Percentiles rank a stretch among this genome's conserved stretches.
Evolutionary conservation across 2,329 filamentous ascomycete species (phyloP).

Genomic region (Penicillium sp.): DNA sequence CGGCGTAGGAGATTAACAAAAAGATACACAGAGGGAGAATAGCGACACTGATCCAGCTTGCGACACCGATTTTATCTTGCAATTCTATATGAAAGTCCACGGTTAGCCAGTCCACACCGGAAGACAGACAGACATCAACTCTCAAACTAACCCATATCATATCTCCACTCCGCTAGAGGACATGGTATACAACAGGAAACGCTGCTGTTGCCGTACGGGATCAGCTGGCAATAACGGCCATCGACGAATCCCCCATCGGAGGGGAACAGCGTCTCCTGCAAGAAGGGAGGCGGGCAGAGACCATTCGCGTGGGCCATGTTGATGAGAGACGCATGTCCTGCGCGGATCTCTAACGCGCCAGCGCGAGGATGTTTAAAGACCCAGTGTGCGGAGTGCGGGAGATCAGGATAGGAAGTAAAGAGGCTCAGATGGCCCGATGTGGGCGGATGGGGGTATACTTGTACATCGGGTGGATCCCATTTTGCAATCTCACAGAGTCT

Average conservation of each 20-base stretch:
- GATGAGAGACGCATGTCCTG: conserved; percentile 18
- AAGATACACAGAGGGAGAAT: conserved; percentile 70
- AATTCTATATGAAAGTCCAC: conserved; percentile 41
- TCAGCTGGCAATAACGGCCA: conserved; percentile 57
- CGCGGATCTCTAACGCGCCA: conserved; percentile 21
- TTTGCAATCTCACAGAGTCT: background rate
- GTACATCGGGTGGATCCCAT: background rate
- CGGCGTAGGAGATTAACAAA: conserved; percentile 72
- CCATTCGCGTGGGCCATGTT: conserved; percentile 38
- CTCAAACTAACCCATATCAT: conserved; percentile 50
- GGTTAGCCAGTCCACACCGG: conserved; percentile 14
- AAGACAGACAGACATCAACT: background rate
- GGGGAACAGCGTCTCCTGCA: conserved; percentile 60
- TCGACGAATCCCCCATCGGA: conserved; percentile 58
- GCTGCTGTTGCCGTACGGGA: conserved; percentile 44
- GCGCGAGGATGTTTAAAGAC: conserved; percentile 17
- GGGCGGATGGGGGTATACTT: background rate
- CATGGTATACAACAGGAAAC: conserved; percentile 83
- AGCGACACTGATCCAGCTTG: conserved; percentile 79
- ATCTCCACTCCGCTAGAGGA: conserved; percentile 75
- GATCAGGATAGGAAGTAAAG: background rate
- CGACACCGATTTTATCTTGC: conserved; percentile 56
- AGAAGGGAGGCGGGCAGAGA: conserved; percentile 66
- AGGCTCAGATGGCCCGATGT: background rate
- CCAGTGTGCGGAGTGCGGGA: background rate